phyloP scores from a whole-genome alignment of 345 rosid genomes.

The Adansonia digitata region DNA sequence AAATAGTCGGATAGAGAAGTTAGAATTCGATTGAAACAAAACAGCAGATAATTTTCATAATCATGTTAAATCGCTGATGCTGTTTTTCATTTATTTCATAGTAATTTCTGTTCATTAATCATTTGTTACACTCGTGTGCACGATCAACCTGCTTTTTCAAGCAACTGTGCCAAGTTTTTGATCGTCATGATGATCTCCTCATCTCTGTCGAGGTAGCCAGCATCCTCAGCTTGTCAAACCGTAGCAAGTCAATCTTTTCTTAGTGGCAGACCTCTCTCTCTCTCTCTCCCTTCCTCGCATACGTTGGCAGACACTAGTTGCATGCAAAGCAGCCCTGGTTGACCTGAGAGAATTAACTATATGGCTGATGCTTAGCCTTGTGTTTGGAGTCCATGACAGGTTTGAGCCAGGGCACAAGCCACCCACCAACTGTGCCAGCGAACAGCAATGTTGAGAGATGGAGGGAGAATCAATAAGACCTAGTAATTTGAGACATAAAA shows the following conservation, averaged over 20 bases:
- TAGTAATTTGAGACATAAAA: too few relatives aligned
- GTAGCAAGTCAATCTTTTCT: background rate
- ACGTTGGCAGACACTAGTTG: background rate
- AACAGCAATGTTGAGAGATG: background rate
- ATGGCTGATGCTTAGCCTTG: background rate
- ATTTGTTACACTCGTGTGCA: too few relatives aligned
- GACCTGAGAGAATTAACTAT: background rate
- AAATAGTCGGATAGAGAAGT: background rate
- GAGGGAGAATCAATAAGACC: constrained; percentile 16
- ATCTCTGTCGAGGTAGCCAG: background rate
- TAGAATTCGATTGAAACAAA: too few relatives aligned
- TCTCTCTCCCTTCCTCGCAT: background rate
- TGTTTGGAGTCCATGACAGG: constrained; percentile 7
- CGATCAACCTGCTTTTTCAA: too few relatives aligned
- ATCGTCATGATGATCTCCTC: too few relatives aligned
- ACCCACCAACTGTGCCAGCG: constrained; percentile 5
- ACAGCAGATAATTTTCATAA: background rate
- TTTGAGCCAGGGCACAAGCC: background rate
- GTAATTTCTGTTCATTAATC: background rate
- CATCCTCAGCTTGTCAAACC: background rate
- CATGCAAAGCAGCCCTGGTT: constrained; percentile 6
- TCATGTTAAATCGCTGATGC: background rate
- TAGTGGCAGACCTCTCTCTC: background rate
- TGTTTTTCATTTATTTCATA: background rate
- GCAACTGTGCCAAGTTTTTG: too few relatives aligned